Percentiles rank a stretch among this genome's conserved stretches.
Evolutionary conservation across 1,284 basidiomycete genomes (phyloP).

Genomic region (Pseudozyma pruni): DNA sequence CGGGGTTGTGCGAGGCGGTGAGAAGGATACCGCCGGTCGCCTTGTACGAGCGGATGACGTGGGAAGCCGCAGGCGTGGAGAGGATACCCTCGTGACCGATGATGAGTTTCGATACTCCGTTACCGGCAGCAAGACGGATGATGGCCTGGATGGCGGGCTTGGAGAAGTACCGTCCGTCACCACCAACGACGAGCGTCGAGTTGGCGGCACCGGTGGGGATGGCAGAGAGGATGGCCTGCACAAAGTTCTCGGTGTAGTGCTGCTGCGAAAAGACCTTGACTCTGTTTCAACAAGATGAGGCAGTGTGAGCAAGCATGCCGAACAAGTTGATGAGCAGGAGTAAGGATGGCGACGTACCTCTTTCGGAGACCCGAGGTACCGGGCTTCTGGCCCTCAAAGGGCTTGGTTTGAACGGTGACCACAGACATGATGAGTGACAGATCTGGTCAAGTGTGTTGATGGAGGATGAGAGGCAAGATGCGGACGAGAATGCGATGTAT

Average conservation of each 20-base stretch:
- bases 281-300: slow-evolving; percentile 13
- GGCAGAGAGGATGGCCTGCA: slow-evolving; percentile 92
- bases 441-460: background rate
- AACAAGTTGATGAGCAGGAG: background rate
- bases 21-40: slow-evolving; percentile 96
- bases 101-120: slow-evolving; percentile 70
- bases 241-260: slow-evolving; percentile 99
- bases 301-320: background rate
- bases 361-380: slow-evolving; percentile 67
- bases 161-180: slow-evolving; percentile 94
- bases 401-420: slow-evolving; percentile 60
- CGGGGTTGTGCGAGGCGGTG: slow-evolving; percentile 98
- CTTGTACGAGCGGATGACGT: slow-evolving; percentile 94
- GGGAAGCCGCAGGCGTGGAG: slow-evolving; percentile 95
- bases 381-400: slow-evolving; percentile 68
- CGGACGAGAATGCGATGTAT: background rate
- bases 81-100: slow-evolving; percentile 81
- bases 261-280: slow-evolving; percentile 70
- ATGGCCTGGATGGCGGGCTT: slow-evolving; percentile 90
- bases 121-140: slow-evolving; percentile 88
- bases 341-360: slow-evolving; percentile 32
- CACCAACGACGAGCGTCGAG: slow-evolving; percentile 91
- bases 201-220: slow-evolving; percentile 78
- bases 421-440: slow-evolving; percentile 49
- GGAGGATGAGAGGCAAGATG: background rate